Evolutionary conservation across 257 asterid genomes (phyloP), one percentile per base, ranked within the genome.

Genomic region (Fraxinus excelsior): DNA sequence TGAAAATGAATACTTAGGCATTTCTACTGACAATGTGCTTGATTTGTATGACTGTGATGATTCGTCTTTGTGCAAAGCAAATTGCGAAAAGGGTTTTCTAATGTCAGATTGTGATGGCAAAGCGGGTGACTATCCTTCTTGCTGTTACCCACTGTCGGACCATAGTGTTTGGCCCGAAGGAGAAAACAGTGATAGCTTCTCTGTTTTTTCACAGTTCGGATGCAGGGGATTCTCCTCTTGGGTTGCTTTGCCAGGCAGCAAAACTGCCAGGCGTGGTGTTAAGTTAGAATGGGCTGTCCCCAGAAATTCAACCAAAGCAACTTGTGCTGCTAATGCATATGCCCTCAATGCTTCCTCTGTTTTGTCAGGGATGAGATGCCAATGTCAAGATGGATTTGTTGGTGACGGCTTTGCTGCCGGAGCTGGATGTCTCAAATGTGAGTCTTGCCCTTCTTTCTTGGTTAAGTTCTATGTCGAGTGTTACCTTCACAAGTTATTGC

Each of bases 281-380:
- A 90, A 89, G 82, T 40, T 89, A 80, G 97, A 91, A 69, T 91
- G 97, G 95, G 95, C 89, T 34, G 84, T 89, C 26, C 91, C 95
- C 0, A 35, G 70, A 13, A 89, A 89, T 79, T 82, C 87, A 25
- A 85, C 86, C 29, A 16, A 7, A 21, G 73, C 79, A 31, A 66
- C 37, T 71, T 91, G 97, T 74, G 91, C 81, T 23, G 77, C 68
- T 34, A 72, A 85, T 72, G 92, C 94, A 3, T 74, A 84, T 32
- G 72, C 53, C 31, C 28, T 89, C 29, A 85, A 87, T 72, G 91
- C 89, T 26, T 80, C 91, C 69, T 82, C 92, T 35, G 91, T 91
- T 72, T 29, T 51, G 25, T 74, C 84, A 9, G 93, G 92, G 19
- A 80, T 84, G 66, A 81, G 95, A 73, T 91, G 97, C 75, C 86